These are phyloP conservation scores for Xylaria scruposa DNA, from an alignment of 495 filamentous ascomycete species.

Conservation along the genomic window DNA sequence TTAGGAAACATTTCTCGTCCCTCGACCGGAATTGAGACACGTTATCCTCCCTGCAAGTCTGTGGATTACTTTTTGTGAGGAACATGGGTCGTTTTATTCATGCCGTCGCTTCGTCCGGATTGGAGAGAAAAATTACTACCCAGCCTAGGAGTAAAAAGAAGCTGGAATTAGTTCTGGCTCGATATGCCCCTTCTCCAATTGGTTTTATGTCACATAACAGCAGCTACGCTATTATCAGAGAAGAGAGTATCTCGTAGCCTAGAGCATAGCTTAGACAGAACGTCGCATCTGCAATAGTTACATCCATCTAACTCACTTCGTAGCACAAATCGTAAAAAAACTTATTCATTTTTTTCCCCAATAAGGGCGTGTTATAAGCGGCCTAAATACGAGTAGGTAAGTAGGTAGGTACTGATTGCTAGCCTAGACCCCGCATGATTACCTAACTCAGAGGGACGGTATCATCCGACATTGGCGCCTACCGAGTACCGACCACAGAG, in stretches of 20 bases:
- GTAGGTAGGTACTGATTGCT: background rate
- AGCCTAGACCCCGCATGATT: slow-evolving; percentile 7
- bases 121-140: background rate
- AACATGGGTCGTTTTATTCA: background rate
- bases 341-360: background rate
- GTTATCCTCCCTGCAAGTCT: background rate
- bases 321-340: background rate
- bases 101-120: background rate
- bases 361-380: background rate
- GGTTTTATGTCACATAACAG: background rate
- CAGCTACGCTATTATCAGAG: background rate
- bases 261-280: background rate
- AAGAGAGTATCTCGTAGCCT: background rate
- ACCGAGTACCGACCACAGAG: background rate
- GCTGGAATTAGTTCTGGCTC: background rate
- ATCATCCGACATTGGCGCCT: background rate
- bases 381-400: background rate
- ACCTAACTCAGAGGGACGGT: background rate
- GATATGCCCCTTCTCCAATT: background rate
- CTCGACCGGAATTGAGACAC: background rate
- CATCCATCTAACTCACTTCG: background rate
- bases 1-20: background rate
- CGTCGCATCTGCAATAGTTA: background rate
- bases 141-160: background rate
- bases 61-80: background rate